Conservation (phyloP, 495 filamentous ascomycete species). For the Parachaetomium inaequale region DNA sequence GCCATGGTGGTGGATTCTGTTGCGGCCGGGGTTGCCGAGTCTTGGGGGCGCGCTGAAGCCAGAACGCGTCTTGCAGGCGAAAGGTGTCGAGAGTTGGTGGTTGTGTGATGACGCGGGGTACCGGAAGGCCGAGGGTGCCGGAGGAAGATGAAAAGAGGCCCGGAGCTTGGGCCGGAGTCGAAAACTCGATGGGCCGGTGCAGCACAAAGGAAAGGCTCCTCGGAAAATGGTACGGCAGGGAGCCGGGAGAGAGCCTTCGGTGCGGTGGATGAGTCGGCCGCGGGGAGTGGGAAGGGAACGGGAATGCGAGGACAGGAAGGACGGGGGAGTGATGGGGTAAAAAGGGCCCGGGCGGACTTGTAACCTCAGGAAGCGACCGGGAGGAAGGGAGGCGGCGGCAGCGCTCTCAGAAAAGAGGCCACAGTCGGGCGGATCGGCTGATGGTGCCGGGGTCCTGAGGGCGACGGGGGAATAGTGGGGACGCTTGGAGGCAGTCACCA, state of each 20-base stretch:
- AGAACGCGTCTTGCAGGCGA: neutral
- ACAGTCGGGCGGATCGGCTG: slow-evolving; percentile 41
- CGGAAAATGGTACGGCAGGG: neutral
- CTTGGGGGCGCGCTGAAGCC: neutral
- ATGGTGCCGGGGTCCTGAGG: slow-evolving; percentile 37
- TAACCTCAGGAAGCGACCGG: slow-evolving; percentile 30
- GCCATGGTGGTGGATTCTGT: slow-evolving; percentile 30
- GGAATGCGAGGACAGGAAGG: slow-evolving; percentile 24
- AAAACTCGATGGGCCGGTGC: slow-evolving; percentile 6
- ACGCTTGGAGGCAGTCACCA: slow-evolving; percentile 17
- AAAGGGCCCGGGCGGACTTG: slow-evolving; percentile 35
- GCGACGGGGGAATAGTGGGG: slow-evolving; percentile 32
- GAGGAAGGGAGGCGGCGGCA: slow-evolving; percentile 36
- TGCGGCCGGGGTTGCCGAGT: neutral
- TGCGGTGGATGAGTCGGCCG: slow-evolving; percentile 12
- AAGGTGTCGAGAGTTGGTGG: neutral
- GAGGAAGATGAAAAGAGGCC: slow-evolving; percentile 15
- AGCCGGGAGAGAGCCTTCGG: slow-evolving; percentile 6
- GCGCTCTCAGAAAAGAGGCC: slow-evolving; percentile 27
- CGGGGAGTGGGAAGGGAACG: slow-evolving; percentile 19
- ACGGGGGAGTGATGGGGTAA: slow-evolving; percentile 35
- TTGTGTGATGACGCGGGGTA: neutral
- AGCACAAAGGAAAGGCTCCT: neutral
- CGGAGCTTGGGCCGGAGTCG: slow-evolving; percentile 26
- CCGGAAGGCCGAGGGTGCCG: slow-evolving; percentile 12